Conservation (phyloP, 106 monocot genomes). For the Hemerocallis citrina region DNA sequence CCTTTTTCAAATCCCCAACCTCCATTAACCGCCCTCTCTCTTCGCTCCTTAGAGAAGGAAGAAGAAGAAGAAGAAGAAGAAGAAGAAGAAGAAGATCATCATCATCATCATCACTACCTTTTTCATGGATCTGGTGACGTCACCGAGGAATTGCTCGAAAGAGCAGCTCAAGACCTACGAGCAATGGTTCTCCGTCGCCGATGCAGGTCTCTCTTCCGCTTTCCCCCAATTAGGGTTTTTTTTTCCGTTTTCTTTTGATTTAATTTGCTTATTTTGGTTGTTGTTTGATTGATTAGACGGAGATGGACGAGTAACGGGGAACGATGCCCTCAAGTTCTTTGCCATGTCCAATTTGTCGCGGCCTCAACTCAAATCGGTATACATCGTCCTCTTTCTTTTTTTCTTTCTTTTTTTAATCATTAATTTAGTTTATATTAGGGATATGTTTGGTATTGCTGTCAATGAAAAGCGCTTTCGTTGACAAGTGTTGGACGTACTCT, state of each 20-base stretch:
- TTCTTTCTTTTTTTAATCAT: background rate
- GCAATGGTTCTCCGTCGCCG: conserved; percentile 62
- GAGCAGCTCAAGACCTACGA: conserved; percentile 50
- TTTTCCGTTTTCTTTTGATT: too few relatives aligned
- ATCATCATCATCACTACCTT: background rate
- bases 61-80: background rate
- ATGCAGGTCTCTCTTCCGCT: conserved; percentile 37
- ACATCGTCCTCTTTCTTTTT: background rate
- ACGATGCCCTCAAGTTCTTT: conserved; percentile 50
- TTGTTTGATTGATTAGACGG: conserved; percentile 17
- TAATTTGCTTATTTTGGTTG: background rate
- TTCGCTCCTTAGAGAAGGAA: too few relatives aligned
- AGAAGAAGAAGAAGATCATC: too few relatives aligned
- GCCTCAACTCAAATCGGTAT: conserved; percentile 52
- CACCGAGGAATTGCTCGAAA: conserved; percentile 30
- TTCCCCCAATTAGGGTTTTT: background rate
- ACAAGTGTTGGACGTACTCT: too few relatives aligned
- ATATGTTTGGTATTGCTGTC: too few relatives aligned
- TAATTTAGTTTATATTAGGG: too few relatives aligned
- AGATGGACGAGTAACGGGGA: conserved; percentile 43
- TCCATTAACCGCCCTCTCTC: background rate
- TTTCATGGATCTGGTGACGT: conserved; percentile 27
- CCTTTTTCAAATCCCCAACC: background rate
- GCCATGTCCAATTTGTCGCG: conserved; percentile 43
- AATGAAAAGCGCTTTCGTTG: too few relatives aligned